Conservation (phyloP, 805 yeast genomes). For the Zygotorulaspora florentina region DNA sequence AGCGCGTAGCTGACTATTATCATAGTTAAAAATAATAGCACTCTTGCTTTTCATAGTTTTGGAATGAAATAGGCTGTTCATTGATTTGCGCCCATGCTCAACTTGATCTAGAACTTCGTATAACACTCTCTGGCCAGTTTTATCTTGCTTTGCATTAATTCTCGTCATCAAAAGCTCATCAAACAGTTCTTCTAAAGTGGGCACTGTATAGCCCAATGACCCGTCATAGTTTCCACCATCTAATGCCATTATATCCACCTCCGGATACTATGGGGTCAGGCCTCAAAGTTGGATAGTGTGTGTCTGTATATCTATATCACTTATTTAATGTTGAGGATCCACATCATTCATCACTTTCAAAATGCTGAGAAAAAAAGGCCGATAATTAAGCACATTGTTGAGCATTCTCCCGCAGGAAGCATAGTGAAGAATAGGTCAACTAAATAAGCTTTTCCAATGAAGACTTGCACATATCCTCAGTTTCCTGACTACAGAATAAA, state of each 20-base stretch:
- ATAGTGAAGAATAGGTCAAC: neutral
- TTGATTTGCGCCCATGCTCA: conserved; percentile 24
- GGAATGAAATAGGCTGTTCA: conserved; percentile 20
- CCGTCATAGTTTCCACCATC: conserved; percentile 1
- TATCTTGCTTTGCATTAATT: neutral
- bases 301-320: neutral
- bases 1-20: conserved; percentile 8
- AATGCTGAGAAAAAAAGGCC: neutral
- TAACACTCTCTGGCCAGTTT: conserved; percentile 9
- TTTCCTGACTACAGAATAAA: conserved; percentile 38
- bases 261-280: neutral
- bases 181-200: neutral
- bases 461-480: conserved; percentile 41
- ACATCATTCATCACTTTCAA: neutral
- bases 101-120: conserved; percentile 26
- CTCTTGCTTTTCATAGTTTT: neutral
- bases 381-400: no score
- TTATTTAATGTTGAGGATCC: neutral
- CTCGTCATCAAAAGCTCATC: conserved; percentile 8
- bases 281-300: neutral
- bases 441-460: conserved; percentile 2
- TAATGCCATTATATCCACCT: neutral
- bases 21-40: conserved; percentile 1
- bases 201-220: neutral
- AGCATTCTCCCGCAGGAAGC: no score